Percentiles rank a stretch among this genome's conserved stretches.
Conservation (phyloP, 306 rosid genomes). For the Fragaria ananassa region DNA sequence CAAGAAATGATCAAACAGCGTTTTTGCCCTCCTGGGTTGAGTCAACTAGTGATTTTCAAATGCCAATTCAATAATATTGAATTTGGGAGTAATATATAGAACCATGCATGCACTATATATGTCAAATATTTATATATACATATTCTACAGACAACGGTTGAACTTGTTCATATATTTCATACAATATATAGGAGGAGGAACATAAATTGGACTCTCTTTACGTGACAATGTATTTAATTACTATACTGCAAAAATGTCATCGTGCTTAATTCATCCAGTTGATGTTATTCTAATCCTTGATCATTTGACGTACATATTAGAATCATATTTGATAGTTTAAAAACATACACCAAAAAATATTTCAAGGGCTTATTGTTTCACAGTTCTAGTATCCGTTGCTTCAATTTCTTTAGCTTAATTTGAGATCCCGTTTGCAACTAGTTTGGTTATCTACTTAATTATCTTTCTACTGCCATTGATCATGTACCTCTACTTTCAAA, state of each 20-base stretch:
- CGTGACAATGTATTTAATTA: background rate
- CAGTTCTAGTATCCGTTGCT: too few relatives aligned
- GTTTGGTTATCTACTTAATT: too few relatives aligned
- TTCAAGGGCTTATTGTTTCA: too few relatives aligned
- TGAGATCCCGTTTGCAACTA: too few relatives aligned
- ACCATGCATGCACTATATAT: background rate
- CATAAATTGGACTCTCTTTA: background rate
- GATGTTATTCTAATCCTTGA: background rate
- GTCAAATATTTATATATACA: background rate
- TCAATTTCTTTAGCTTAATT: too few relatives aligned
- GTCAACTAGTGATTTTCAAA: background rate
- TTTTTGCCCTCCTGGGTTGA: background rate
- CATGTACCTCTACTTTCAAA: too few relatives aligned
- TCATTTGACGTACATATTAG: background rate
- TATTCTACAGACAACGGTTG: background rate
- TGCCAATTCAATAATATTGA: background rate
- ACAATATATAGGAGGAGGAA: background rate
- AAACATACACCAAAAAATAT: background rate
- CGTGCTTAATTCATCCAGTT: background rate
- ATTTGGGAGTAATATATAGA: background rate
- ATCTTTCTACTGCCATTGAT: too few relatives aligned
- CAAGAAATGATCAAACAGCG: conserved; percentile 1
- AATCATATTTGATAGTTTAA: background rate
- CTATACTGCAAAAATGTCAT: background rate
- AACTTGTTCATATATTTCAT: background rate